Percentiles rank a stretch among this genome's conserved stretches.
Conservation (phyloP, 345 rosid species). For the Eucalyptus brandiana region DNA sequence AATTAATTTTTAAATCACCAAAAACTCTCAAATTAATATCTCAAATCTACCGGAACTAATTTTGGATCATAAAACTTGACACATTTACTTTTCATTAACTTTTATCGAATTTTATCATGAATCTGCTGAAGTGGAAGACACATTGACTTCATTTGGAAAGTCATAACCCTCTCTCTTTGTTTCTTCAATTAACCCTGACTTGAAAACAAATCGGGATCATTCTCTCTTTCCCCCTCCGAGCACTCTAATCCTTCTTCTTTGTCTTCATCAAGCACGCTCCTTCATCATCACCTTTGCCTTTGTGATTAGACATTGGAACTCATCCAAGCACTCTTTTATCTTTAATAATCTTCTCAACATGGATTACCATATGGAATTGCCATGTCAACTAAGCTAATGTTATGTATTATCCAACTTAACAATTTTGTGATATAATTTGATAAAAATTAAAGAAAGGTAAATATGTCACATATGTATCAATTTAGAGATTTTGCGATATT, state of each 20-base stretch:
- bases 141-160: too few species aligned
- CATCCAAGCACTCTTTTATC: background rate
- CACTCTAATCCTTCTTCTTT: too few species aligned
- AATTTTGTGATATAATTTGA: too few species aligned
- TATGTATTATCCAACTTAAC: too few species aligned
- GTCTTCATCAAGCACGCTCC: background rate
- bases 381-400: background rate
- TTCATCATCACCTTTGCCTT: accelerated
- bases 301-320: background rate
- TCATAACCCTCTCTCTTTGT: background rate
- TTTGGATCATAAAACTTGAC: too few species aligned
- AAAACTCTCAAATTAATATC: background rate
- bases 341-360: too few species aligned
- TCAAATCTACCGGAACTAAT: too few species aligned
- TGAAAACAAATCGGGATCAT: background rate
- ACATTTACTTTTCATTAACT: too few species aligned
- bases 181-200: background rate
- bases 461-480: accelerated
- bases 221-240: background rate
- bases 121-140: accelerated
- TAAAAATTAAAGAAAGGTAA: accelerated
- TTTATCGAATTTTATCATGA: too few species aligned
- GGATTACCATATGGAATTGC: background rate
- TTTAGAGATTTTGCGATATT: background rate
- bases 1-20: too few species aligned